A percentile compares a stretch with the other conserved stretches of the same genome.
Evolutionary conservation across 805 yeast species (phyloP).

Genomic region (Torulaspora gathmanii): DNA sequence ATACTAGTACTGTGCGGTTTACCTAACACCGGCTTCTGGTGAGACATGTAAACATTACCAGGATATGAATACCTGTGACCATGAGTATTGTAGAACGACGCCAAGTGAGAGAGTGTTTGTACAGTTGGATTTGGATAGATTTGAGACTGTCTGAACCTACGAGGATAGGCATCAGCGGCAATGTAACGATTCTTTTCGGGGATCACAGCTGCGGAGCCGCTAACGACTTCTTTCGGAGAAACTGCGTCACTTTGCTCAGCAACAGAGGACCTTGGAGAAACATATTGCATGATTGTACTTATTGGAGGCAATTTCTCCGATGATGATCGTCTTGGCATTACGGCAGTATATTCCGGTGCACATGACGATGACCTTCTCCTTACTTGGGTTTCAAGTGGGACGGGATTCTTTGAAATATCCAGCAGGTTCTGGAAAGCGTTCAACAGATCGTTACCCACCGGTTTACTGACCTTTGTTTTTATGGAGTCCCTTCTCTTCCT

Average conservation of each 20-base stretch:
- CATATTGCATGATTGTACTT: slow-evolving; percentile 15
- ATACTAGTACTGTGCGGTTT: neutral
- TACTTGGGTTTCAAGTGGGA: neutral
- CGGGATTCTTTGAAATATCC: slow-evolving; percentile 6
- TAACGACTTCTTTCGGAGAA: too few species aligned
- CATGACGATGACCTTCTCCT: slow-evolving; percentile 7
- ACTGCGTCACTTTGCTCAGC: neutral
- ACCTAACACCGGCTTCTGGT: slow-evolving; percentile 3
- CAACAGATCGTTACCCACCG: slow-evolving; percentile 1
- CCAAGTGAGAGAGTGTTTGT: slow-evolving; percentile 23
- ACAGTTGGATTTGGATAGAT: slow-evolving; percentile 20
- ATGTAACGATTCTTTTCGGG: neutral
- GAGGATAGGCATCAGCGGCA: neutral
- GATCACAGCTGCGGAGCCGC: too few species aligned
- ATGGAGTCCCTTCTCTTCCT: slow-evolving; percentile 1
- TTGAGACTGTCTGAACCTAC: neutral
- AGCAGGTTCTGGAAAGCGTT: slow-evolving; percentile 7
- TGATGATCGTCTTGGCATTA: slow-evolving; percentile 2
- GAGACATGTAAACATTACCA: slow-evolving; percentile 10
- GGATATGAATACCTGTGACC: slow-evolving; percentile 30
- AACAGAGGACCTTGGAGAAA: slow-evolving; percentile 7
- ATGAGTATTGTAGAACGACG: slow-evolving; percentile 27
- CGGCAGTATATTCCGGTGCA: slow-evolving; percentile 8
- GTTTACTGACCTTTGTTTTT: neutral
- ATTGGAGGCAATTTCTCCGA: slow-evolving; percentile 18